A percentile compares a stretch with the other conserved stretches of the same genome.
Evolutionary conservation across 2,329 filamentous ascomycete species (phyloP).

Genomic region (Cercospora zeina): DNA sequence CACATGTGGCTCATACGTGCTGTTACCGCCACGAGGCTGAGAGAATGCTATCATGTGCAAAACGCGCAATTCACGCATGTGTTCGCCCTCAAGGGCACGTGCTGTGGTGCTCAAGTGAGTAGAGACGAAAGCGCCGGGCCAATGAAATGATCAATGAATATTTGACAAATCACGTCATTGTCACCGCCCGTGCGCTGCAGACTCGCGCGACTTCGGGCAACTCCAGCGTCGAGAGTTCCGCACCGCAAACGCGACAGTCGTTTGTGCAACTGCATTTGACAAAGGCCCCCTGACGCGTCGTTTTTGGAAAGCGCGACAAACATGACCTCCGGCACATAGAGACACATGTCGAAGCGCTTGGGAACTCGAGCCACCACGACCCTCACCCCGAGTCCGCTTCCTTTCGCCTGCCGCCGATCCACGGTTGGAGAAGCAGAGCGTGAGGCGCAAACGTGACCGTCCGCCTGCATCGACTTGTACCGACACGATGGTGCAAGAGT

Average conservation of each 20-base stretch:
- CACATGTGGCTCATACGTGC: neutral
- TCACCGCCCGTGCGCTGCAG: neutral
- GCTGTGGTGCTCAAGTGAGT: neutral
- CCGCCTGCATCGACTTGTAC: neutral
- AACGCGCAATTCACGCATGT: neutral
- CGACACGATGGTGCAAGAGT: constrained; percentile 5
- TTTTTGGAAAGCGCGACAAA: neutral
- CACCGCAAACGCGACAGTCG: constrained; percentile 2
- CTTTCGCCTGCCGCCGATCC: neutral
- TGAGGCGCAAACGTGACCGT: constrained; percentile 1
- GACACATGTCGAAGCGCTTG: neutral
- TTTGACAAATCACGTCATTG: neutral
- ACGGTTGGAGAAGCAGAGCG: neutral
- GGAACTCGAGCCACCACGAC: neutral
- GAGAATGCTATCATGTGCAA: neutral
- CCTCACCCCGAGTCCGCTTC: neutral
- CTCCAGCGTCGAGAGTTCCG: neutral
- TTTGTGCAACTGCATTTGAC: constrained; percentile 3
- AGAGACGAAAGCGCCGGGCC: neutral
- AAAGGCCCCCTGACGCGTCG: neutral
- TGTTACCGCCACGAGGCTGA: neutral
- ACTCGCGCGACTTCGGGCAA: neutral
- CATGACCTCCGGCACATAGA: constrained; percentile 7
- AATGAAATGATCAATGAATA: neutral
- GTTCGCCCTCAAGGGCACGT: neutral